Percentiles rank a stretch among this genome's conserved stretches.
These are phyloP conservation scores for Bacidia rubella DNA, from an alignment of 495 filamentous ascomycete genomes.

Conservation along the genomic window DNA sequence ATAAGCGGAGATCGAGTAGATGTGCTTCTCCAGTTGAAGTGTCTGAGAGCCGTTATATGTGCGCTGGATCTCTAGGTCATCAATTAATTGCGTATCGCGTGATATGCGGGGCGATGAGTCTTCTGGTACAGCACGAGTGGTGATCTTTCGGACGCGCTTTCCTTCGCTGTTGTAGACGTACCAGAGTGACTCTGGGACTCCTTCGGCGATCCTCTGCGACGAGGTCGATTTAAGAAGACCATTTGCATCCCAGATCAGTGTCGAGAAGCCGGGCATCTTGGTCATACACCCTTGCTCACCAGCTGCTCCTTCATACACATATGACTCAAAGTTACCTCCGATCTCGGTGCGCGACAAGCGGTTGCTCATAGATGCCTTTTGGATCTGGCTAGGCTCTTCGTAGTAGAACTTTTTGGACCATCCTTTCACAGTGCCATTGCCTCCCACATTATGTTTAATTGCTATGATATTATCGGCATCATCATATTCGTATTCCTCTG, in stretches of 20 bases:
- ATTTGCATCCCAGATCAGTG: background rate
- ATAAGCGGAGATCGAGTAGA: background rate
- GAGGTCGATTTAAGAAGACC: background rate
- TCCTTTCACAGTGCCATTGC: background rate
- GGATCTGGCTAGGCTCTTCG: background rate
- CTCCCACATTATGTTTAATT: background rate
- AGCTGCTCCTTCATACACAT: background rate
- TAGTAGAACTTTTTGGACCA: background rate
- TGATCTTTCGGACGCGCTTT: background rate
- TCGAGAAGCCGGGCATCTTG: background rate
- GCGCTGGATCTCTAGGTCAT: background rate
- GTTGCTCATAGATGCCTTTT: background rate
- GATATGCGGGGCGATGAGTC: background rate
- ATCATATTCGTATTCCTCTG: background rate
- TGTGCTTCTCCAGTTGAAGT: background rate
- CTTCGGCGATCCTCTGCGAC: background rate
- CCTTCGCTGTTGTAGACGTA: background rate
- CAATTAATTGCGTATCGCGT: background rate
- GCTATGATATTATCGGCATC: background rate
- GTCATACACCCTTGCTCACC: background rate
- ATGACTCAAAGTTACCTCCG: background rate
- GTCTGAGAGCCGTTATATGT: background rate
- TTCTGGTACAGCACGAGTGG: background rate
- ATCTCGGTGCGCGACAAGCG: background rate
- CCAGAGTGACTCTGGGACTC: background rate